Evolutionary conservation across 78 protist species (phyloP), one percentile per base, ranked within the genome.

Genomic region (Dictyostelium citrinum): DNA sequence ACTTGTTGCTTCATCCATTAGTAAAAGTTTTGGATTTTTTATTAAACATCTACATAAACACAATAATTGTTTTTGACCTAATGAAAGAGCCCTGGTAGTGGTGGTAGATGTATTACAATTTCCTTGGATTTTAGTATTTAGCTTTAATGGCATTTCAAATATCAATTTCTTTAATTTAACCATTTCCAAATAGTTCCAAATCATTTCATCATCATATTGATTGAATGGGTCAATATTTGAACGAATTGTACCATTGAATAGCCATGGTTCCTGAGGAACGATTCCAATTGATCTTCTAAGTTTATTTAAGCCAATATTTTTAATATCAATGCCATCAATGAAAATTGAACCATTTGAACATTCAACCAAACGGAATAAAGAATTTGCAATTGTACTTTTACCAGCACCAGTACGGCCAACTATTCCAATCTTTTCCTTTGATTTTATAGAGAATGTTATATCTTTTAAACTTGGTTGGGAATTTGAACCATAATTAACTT

Each of bases 1-100:
- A 2, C 99, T 98, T 0, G 99, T 98, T 12, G 99, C 99, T 88
- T 99, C 99, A 81, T 98, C 99, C 84, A 97, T 45, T 22, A 98
- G 20, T 20, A 97, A 46, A 33, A 98, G 37, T 46, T 91, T 95
- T 1, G 98, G 20, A 24, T 75, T 76, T 9, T 96, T 78, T 33
- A 97, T 90, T 14, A 99, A 43, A 14, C 99, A 99, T 9, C 99
- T 96, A 0, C 95, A 97, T 14, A 98, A 35, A 93, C 99, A 98
- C 1, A 99, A n/a, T 17, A 99, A 97, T 96, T 99, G 99, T 2
- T 97, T 95, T 82, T 98, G 98, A 17, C 99, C 99, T 33, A 77
- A 80, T 24, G 93, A 81, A 37, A 91, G 67, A 24, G 95, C 5
- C n/a, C n/a, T n/a, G n/a, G n/a, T n/a, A n/a, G n/a, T n/a, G n/a